These are phyloP conservation scores for Talaromyces thailandensis DNA, from an alignment of 495 filamentous ascomycete genomes.

Conservation along the genomic window DNA sequence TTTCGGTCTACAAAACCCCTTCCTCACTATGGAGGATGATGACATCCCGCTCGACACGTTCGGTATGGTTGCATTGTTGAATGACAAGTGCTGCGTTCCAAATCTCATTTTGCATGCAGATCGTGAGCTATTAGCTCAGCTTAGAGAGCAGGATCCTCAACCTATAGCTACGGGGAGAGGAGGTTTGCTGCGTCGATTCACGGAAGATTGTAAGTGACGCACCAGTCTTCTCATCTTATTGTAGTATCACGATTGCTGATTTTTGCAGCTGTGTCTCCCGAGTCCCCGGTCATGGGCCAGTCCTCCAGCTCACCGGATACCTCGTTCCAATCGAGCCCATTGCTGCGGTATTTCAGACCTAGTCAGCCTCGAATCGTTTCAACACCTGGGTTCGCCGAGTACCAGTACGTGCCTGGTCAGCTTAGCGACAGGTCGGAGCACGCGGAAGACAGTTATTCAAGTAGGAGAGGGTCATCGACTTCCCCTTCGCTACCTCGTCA, in stretches of 20 bases:
- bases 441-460: background rate
- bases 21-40: slow-evolving; percentile 12
- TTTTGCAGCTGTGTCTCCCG: slow-evolving; percentile 10
- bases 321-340: slow-evolving; percentile 21
- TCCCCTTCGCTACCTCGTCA: slow-evolving; percentile 3
- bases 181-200: slow-evolving; percentile 20
- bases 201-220: slow-evolving; percentile 20
- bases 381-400: background rate
- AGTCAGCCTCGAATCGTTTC: background rate
- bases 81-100: background rate
- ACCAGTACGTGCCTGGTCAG: background rate
- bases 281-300: slow-evolving; percentile 14
- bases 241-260: slow-evolving; percentile 6
- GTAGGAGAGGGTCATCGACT: background rate
- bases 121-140: slow-evolving; percentile 30
- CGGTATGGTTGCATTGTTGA: slow-evolving; percentile 24
- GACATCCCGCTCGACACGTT: slow-evolving; percentile 36
- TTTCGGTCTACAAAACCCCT: background rate
- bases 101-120: slow-evolving; percentile 14
- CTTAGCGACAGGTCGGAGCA: background rate
- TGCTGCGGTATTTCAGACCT: slow-evolving; percentile 3
- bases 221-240: slow-evolving; percentile 4
- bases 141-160: slow-evolving; percentile 9
- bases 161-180: background rate
- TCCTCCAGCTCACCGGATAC: slow-evolving; percentile 22